A percentile compares a stretch with the other conserved stretches of the same genome.
phyloP scores from a whole-genome alignment of 2,329 filamentous ascomycete species.

The Cladosporium sp. region DNA sequence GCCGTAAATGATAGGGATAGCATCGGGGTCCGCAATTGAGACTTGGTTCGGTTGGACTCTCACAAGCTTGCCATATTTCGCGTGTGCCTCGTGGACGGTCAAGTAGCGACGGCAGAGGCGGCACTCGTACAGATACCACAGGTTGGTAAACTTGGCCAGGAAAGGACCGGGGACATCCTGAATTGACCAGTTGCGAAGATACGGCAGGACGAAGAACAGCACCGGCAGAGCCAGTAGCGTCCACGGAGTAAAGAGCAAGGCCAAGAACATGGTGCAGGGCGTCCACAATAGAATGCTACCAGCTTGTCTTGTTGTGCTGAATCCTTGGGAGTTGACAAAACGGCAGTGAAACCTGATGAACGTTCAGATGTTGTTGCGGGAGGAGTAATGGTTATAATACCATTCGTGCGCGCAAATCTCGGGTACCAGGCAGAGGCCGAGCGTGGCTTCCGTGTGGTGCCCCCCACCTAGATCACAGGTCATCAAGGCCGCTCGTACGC shows the following conservation, averaged over 20 bases:
- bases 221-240: conserved; percentile 46
- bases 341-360: too few species aligned
- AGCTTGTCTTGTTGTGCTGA: neutral
- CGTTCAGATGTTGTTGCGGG: neutral
- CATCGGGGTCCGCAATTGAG: conserved; percentile 67
- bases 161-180: conserved; percentile 58
- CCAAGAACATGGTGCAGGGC: conserved; percentile 34
- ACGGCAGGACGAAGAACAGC: conserved; percentile 56
- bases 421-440: neutral
- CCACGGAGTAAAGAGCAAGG: conserved; percentile 41
- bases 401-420: conserved; percentile 11
- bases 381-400: conserved; percentile 9
- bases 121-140: conserved; percentile 67
- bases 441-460: neutral
- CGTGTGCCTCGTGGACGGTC: conserved; percentile 52
- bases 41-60: conserved; percentile 36
- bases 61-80: conserved; percentile 36
- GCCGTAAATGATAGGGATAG: conserved; percentile 72
- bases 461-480: neutral
- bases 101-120: conserved; percentile 56
- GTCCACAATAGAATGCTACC: neutral
- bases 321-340: neutral
- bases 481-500: neutral
- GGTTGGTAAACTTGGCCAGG: conserved; percentile 63
- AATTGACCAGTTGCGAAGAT: conserved; percentile 54